Evolutionary conservation across 148 eudicot species (phyloP).

Genomic region (Linanthus parryae): DNA sequence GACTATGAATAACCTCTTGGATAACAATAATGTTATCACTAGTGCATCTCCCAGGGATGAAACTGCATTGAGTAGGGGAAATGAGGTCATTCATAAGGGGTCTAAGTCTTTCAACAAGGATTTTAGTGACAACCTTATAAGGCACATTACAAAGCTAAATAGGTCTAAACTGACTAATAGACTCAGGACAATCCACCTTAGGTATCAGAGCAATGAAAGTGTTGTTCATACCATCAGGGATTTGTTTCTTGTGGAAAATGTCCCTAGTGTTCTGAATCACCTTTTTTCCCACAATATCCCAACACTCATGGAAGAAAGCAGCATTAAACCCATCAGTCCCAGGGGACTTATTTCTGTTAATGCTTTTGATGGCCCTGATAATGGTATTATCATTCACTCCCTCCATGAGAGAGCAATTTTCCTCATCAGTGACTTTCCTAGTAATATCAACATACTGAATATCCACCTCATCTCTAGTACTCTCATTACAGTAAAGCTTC

Average conservation of each 20-base stretch:
- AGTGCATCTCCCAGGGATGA: background rate
- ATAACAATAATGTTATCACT: constrained; percentile 2
- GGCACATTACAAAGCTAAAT: background rate
- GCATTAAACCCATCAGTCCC: background rate
- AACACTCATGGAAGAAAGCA: background rate
- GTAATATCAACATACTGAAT: background rate
- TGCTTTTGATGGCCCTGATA: background rate
- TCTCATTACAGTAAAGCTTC: background rate
- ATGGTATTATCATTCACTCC: background rate
- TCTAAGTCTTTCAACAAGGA: background rate
- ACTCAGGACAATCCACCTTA: background rate
- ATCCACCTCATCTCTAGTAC: background rate
- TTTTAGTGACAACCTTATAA: background rate
- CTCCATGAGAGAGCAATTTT: background rate
- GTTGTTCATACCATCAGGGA: background rate
- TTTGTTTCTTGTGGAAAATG: background rate
- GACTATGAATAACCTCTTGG: background rate
- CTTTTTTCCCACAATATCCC: background rate
- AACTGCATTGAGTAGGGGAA: constrained; percentile 3
- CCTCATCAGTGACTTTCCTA: background rate
- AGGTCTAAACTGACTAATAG: background rate
- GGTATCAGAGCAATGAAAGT: background rate
- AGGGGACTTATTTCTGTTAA: background rate
- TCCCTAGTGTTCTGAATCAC: background rate
- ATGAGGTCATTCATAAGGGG: background rate